Evolutionary conservation across 768 basidiomycete species (phyloP), one percentile per base, ranked within the genome.

Genomic region (Calocybe indica): DNA sequence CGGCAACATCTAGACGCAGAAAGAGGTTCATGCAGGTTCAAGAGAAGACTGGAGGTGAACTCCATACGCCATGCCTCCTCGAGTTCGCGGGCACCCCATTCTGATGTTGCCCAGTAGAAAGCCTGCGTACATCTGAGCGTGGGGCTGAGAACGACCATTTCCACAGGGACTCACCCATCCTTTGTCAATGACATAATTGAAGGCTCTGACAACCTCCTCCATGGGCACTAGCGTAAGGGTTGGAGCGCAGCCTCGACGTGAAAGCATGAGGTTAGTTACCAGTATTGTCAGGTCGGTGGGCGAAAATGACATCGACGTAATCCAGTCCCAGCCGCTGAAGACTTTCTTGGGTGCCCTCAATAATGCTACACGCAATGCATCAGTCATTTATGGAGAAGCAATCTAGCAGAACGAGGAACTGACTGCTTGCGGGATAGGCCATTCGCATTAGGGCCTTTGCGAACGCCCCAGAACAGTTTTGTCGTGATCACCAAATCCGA

Each of bases 161-260:
- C 9, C n/a, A 7, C 28, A 7, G 12, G 2, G 12, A 49, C 43
- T 15, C 58, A 75, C 80, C 82, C 82, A 83, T 58, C 85, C 85
- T 54, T 79, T 68, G 43, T 85, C 78, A 55, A 91, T 87, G 28
- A 88, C 73, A 55, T 70, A 81, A 69, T 87, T 88, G 72, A 92
- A 90, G 0, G 85, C 86, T 38, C 88, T 78, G 39, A 92, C 88
- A 43, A 81, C 69, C 61, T 92, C 89, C 61, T 89, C 86, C 78
- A 82, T 82, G 0, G 80, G 77, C 8, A 80, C 79, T 73, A 8
- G 35, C 22, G 12, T 33, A 40, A 49, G 28, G 7, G 38, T 36
- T 33, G 34, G 46, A 12, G 10, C 36, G 36, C 36, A 37, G 35
- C n/a, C 22, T 14, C 10, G 28, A 8, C 28, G 31, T 33, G 42